Evolutionary conservation across 371 early-diverging fungal genomes (phyloP).

Genomic region (Rhizopus arrhizus): DNA sequence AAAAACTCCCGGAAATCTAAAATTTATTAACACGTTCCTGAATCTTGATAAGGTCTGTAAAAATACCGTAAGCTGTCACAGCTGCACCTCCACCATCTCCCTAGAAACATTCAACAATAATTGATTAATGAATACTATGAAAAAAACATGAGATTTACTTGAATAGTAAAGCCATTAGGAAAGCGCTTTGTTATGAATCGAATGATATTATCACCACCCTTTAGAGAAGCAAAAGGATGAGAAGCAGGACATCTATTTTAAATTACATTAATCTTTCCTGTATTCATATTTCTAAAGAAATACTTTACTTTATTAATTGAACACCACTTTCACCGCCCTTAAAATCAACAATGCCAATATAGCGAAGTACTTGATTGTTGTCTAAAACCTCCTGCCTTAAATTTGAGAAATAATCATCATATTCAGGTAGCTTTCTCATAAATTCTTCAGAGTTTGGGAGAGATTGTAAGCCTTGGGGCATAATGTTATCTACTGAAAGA

Average conservation of each 20-base stretch:
- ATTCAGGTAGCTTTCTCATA: constrained; percentile 78
- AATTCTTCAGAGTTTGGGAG: constrained; percentile 79
- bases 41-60: constrained; percentile 85
- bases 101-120: neutral
- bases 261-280: neutral
- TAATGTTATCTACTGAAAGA: constrained; percentile 83
- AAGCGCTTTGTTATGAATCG: constrained; percentile 93
- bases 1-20: constrained; percentile 11
- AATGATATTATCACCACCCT: constrained; percentile 95
- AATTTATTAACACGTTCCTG: constrained; percentile 63
- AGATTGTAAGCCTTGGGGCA: no score
- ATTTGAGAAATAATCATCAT: constrained; percentile 81
- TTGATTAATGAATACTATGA: no score
- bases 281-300: neutral
- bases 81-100: constrained; percentile 96
- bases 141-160: constrained; percentile 44
- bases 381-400: constrained; percentile 76
- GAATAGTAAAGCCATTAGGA: constrained; percentile 91
- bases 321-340: constrained; percentile 71
- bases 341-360: constrained; percentile 89
- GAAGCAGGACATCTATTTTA: constrained; percentile 67
- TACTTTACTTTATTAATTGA: constrained; percentile 69
- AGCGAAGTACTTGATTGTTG: constrained; percentile 81
- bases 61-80: constrained; percentile 96
- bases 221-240: constrained; percentile 93